Base-by-base conservation (phyloP, 2,329 filamentous ascomycete genomes). In the Scopulariopsis brevicaulis region DNA sequence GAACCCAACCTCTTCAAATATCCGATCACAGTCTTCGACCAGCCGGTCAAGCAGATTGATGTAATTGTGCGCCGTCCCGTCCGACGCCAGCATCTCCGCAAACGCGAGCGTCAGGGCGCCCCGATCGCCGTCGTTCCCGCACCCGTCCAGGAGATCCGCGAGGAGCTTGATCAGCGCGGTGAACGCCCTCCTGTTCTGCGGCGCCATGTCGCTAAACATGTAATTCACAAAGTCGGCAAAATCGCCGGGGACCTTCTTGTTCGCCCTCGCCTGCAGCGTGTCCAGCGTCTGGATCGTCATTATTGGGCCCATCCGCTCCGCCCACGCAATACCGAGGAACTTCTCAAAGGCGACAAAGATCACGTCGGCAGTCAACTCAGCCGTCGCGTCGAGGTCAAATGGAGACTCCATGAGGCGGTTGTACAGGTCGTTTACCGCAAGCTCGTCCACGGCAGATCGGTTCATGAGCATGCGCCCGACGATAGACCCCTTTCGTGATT, bases 291-390 rank as follows among this genome's bases (percentile, higher is more conserved):
- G 78, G 56, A 83, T 78, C 1, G 89, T 84, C 69, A 97, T 84
- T 58, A 97, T 83, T 3, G 89, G 84, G 0, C 93, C 93, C 78
- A 96, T 91, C 64, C 90, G 86, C 63, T 93, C 88, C 60, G 82
- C 85, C 93, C 93, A 97, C 14, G 89, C 91, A 62, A 91, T 86
- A 59, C 84, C 85, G 60, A 96, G 75, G 64, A 96, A 97, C 61
- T 95, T 96, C 69, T 96, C 92, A 68, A 96, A 97, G 0, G 92
- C 88, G 28, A 89, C 87, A 67, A 96, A 96, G 5, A 97, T 80
- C 22, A 93, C 85, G 66, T 96, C 91, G 10, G 93, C 84, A 3
- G 85, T 81, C 10, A 89, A 79, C 60, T 96, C 90, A 0, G 84
- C 80, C 1, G 89, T 84, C 11, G 85, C 77, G 57, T 95, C 87